phyloP scores from a whole-genome alignment of 2,329 filamentous ascomycete genomes.

The Colletotrichum sp. region DNA sequence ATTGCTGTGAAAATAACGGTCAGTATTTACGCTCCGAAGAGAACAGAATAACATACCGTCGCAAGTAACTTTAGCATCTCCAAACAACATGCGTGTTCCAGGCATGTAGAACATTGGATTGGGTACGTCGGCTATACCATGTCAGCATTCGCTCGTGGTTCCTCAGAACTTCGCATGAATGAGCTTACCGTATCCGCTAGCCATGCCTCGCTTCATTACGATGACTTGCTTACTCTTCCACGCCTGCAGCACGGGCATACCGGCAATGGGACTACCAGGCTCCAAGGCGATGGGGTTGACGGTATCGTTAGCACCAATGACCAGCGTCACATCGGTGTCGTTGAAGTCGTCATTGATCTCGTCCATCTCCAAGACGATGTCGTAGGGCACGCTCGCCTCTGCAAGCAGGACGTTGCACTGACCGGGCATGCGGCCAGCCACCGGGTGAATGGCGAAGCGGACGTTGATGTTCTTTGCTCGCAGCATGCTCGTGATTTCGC shows the following conservation, averaged over 20 bases:
- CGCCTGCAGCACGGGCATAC: constrained; percentile 90
- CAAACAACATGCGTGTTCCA: constrained; percentile 89
- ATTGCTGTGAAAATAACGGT: constrained; percentile 38
- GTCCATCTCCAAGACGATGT: constrained; percentile 94
- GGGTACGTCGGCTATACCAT: constrained; percentile 74
- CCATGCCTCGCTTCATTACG: constrained; percentile 92
- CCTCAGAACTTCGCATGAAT: background rate
- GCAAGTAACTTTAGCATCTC: constrained; percentile 84
- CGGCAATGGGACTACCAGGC: constrained; percentile 82
- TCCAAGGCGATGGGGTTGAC: constrained; percentile 91
- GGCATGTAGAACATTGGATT: constrained; percentile 96
- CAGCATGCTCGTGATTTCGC: constrained; percentile 77
- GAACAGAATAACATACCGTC: constrained; percentile 62
- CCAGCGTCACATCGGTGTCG: constrained; percentile 84
- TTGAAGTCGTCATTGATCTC: constrained; percentile 93
- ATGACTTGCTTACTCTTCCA: constrained; percentile 95
- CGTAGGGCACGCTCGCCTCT: constrained; percentile 87
- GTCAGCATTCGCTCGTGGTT: background rate
- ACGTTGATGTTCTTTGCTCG: constrained; percentile 81
- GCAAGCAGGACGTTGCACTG: constrained; percentile 92
- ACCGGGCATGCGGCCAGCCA: constrained; percentile 90
- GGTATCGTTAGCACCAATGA: constrained; percentile 92
- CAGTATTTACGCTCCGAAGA: background rate
- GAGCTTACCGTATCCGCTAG: constrained; percentile 79
- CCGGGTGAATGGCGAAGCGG: constrained; percentile 88